Evolutionary conservation across 2,329 filamentous ascomycete species (phyloP).

Genomic region (Helicocarpus griseus): DNA sequence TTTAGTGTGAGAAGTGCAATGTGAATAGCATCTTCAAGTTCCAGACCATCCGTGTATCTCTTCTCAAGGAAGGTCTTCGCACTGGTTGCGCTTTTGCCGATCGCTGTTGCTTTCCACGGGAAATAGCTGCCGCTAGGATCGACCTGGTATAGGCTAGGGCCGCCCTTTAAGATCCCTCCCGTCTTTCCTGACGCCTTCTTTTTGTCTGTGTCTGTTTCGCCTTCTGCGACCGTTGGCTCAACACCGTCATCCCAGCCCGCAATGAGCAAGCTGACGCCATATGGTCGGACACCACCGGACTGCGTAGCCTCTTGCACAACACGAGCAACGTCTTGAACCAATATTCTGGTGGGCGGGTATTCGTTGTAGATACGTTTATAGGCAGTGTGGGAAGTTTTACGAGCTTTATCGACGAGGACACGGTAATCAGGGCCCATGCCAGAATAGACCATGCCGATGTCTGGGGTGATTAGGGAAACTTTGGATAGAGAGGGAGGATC

Average conservation of each 20-base stretch:
- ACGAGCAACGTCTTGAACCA: constrained; percentile 94
- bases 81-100: constrained; percentile 95
- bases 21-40: constrained; percentile 96
- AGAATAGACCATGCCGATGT: constrained; percentile 99
- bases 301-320: constrained; percentile 99
- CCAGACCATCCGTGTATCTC: constrained; percentile 92
- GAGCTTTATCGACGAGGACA: constrained; percentile 92
- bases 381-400: constrained; percentile 93
- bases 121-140: constrained; percentile 99
- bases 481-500: constrained; percentile 92
- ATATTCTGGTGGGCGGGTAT: constrained; percentile 97
- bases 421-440: constrained; percentile 99
- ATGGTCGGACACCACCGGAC: constrained; percentile 91
- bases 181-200: constrained; percentile 77
- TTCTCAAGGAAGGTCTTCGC: constrained; percentile 99
- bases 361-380: constrained; percentile 99
- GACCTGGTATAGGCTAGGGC: constrained; percentile 96
- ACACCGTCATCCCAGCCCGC: constrained; percentile 98
- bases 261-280: constrained; percentile 89
- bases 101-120: constrained; percentile 98
- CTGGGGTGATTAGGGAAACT: constrained; percentile 94
- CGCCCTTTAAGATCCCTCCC: constrained; percentile 88
- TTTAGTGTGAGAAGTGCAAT: constrained; percentile 95
- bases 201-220: constrained; percentile 48
- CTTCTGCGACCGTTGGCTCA: constrained; percentile 67